Conservation (phyloP, 306 rosid genomes). For the Abrus precatorius region DNA sequence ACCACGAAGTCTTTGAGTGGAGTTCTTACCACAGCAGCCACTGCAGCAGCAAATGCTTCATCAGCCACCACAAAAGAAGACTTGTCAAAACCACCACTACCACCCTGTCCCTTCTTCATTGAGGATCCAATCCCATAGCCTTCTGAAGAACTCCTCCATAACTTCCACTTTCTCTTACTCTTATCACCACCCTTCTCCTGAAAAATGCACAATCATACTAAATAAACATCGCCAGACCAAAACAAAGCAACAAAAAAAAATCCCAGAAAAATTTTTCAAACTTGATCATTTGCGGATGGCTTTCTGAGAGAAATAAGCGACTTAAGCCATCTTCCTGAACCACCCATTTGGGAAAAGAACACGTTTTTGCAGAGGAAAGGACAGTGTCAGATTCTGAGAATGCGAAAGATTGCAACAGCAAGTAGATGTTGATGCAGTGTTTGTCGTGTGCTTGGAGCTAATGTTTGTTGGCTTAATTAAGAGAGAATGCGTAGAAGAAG, state of each 20-base stretch:
- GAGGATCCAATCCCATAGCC: slow-evolving; percentile 60
- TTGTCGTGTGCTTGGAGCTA: slow-evolving; percentile 8
- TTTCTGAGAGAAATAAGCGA: slow-evolving; percentile 72
- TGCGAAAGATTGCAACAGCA: background rate
- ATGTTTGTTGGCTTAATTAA: slow-evolving; percentile 43
- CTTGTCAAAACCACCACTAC: slow-evolving; percentile 41
- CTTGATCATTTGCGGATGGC: slow-evolving; percentile 59
- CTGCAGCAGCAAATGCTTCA: slow-evolving; percentile 68
- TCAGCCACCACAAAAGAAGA: slow-evolving; percentile 52
- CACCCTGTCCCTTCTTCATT: slow-evolving; percentile 48
- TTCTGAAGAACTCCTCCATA: slow-evolving; percentile 83
- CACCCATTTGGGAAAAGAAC: slow-evolving; percentile 68
- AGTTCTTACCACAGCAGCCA: slow-evolving; percentile 81
- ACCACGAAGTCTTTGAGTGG: slow-evolving; percentile 71
- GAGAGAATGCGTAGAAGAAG: slow-evolving; percentile 36
- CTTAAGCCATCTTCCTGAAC: slow-evolving; percentile 84
- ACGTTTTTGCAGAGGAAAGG: slow-evolving; percentile 13
- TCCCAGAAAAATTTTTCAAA: slow-evolving; percentile 34
- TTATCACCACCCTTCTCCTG: slow-evolving; percentile 68
- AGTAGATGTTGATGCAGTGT: background rate
- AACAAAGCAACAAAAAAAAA: background rate
- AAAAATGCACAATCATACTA: background rate
- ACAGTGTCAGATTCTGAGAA: slow-evolving; percentile 19
- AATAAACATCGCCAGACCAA: slow-evolving; percentile 12
- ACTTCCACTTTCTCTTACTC: slow-evolving; percentile 84